Conservation (phyloP, 441 rosid genomes). For the Bruguiera hainesii region DNA sequence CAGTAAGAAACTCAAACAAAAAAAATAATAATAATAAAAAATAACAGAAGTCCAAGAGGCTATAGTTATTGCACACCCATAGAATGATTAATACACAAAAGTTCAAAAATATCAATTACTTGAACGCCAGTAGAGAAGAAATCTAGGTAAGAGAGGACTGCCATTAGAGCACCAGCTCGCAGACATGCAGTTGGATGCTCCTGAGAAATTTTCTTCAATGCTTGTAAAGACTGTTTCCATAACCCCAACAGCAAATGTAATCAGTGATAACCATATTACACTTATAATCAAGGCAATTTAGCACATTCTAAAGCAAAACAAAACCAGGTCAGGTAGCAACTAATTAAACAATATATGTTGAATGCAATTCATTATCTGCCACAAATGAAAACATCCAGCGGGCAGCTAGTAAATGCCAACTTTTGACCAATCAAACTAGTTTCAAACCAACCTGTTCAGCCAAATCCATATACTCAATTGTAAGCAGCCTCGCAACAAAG, state of each 20-base stretch:
- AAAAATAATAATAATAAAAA: neutral
- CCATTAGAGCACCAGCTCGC: constrained; percentile 99
- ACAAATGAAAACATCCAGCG: neutral
- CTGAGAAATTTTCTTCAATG: constrained; percentile 97
- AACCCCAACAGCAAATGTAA: constrained; percentile 19
- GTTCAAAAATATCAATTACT: constrained; percentile 38
- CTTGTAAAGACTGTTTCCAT: constrained; percentile 81
- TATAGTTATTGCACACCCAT: neutral
- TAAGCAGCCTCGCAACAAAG: constrained; percentile 87
- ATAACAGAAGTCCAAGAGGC: neutral
- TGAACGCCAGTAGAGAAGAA: constrained; percentile 99
- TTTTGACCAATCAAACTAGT: neutral
- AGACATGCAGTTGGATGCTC: constrained; percentile 99
- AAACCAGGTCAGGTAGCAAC: too few relatives aligned
- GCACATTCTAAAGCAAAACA: too few relatives aligned
- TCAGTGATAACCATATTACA: constrained; percentile 4
- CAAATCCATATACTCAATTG: constrained; percentile 98
- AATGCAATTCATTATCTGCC: too few relatives aligned
- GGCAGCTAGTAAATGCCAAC: neutral
- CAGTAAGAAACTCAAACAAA: constrained; percentile 13
- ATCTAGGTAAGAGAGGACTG: constrained; percentile 96
- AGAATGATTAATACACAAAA: constrained; percentile 1
- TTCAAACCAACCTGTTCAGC: constrained; percentile 84
- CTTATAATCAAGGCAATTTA: too few relatives aligned
- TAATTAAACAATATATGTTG: too few relatives aligned